Percentiles rank a stretch among this genome's conserved stretches.
Evolutionary conservation across 495 filamentous ascomycete genomes (phyloP).

Genomic region (Platismatia glauca): DNA sequence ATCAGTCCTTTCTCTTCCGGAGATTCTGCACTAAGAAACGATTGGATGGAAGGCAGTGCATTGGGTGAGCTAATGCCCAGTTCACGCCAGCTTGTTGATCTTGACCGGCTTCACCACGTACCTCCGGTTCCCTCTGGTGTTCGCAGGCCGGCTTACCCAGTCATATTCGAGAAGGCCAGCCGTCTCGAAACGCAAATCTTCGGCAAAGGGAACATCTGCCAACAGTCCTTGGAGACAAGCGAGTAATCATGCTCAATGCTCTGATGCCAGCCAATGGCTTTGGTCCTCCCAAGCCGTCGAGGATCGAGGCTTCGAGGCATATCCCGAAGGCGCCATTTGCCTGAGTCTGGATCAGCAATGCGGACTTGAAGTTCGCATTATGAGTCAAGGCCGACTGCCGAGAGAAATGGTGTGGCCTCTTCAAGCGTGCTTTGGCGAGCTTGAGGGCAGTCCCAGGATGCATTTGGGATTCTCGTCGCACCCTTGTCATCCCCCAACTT

Average conservation of each 20-base stretch:
- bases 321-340: background rate
- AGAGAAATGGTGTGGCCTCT: background rate
- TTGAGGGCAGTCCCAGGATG: background rate
- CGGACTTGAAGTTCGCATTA: background rate
- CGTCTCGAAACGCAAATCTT: background rate
- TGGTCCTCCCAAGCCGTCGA: background rate
- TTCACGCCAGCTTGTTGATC: conserved; percentile 3
- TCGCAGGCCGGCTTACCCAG: background rate
- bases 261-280: background rate
- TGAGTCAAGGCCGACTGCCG: background rate
- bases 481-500: conserved; percentile 5
- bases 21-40: conserved; percentile 1
- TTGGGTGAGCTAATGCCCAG: conserved; percentile 3
- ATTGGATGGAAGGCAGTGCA: conserved; percentile 14
- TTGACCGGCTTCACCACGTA: conserved; percentile 7
- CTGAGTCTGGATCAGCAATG: conserved; percentile 10
- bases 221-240: background rate
- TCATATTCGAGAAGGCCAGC: background rate
- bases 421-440: conserved; percentile 5
- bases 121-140: background rate
- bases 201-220: background rate
- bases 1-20: conserved; percentile 13
- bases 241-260: background rate
- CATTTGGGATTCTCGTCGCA: conserved; percentile 5
- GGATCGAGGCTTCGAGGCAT: conserved; percentile 3